Conservation (phyloP, 2,329 filamentous ascomycete species). For the Dothistroma pini region DNA sequence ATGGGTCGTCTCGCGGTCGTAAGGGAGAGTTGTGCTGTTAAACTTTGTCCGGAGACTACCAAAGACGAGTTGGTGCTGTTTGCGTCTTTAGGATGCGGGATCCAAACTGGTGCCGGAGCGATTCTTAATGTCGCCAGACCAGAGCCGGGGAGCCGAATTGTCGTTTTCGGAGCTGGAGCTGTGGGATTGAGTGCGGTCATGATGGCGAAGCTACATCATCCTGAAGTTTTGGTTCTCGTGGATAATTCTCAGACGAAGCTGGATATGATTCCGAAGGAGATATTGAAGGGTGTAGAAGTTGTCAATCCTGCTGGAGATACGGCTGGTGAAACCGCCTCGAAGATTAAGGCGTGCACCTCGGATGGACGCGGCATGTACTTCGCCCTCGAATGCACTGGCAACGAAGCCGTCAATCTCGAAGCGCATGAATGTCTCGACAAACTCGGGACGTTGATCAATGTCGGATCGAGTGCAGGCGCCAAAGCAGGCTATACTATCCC, state of each 20-base stretch:
- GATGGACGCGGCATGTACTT: constrained; percentile 19
- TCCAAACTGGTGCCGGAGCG: constrained; percentile 26
- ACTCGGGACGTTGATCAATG: constrained; percentile 20
- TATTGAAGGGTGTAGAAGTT: constrained; percentile 14
- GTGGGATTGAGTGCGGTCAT: constrained; percentile 24
- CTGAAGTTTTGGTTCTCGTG: constrained; percentile 16
- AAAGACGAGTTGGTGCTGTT: constrained; percentile 22
- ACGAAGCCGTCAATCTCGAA: constrained; percentile 16
- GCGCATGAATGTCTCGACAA: constrained; percentile 19
- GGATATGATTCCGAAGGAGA: constrained; percentile 15
- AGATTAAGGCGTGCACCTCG: constrained; percentile 16
- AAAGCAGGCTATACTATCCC: constrained; percentile 12
- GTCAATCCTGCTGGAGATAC: constrained; percentile 9
- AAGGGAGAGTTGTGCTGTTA: constrained; percentile 18
- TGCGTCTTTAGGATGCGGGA: constrained; percentile 24
- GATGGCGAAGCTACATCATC: constrained; percentile 14
- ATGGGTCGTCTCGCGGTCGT: constrained; percentile 22
- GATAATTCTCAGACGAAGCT: constrained; percentile 24
- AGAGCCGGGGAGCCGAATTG: constrained; percentile 14
- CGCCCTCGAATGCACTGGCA: constrained; percentile 23
- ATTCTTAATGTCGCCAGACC: constrained; percentile 23
- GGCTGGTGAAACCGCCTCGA: constrained; percentile 10
- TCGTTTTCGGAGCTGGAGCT: constrained; percentile 23
- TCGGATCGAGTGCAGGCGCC: constrained; percentile 21
- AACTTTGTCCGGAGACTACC: constrained; percentile 7